Conservation (phyloP, 2,329 filamentous ascomycete genomes). For the Trichoderma hamatum region DNA sequence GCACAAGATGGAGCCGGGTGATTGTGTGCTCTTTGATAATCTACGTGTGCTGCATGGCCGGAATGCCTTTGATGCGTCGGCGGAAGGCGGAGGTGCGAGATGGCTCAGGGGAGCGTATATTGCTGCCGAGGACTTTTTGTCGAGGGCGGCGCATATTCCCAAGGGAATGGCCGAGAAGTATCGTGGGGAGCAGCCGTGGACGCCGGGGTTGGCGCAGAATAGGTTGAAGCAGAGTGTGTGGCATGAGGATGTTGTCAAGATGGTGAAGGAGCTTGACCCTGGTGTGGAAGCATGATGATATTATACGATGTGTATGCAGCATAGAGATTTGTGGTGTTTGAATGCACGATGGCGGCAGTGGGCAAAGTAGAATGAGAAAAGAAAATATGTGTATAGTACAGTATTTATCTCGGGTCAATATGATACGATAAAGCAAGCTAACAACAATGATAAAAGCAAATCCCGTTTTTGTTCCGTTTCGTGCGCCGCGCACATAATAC, state of each 20-base stretch:
- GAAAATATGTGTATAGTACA: not conserved
- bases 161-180: slow-evolving; percentile 33
- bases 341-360: too few species aligned
- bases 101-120: slow-evolving; percentile 90
- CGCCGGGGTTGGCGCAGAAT: slow-evolving; percentile 32
- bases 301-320: not conserved
- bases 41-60: slow-evolving; percentile 82
- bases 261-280: slow-evolving; percentile 31
- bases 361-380: not conserved
- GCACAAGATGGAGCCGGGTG: slow-evolving; percentile 74
- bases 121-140: slow-evolving; percentile 53
- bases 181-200: slow-evolving; percentile 34
- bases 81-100: slow-evolving; percentile 62
- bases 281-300: not conserved
- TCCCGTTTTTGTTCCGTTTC: not conserved
- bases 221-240: slow-evolving; percentile 35
- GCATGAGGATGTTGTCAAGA: slow-evolving; percentile 35
- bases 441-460: not conserved
- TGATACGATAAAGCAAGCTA: not conserved
- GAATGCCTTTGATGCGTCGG: slow-evolving; percentile 65
- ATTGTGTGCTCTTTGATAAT: slow-evolving; percentile 95
- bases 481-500: slow-evolving; percentile 5
- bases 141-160: slow-evolving; percentile 41
- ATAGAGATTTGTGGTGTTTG: not conserved
- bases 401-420: not conserved